phyloP scores from a whole-genome alignment of 345 rosid genomes.

The Populus davidiana region DNA sequence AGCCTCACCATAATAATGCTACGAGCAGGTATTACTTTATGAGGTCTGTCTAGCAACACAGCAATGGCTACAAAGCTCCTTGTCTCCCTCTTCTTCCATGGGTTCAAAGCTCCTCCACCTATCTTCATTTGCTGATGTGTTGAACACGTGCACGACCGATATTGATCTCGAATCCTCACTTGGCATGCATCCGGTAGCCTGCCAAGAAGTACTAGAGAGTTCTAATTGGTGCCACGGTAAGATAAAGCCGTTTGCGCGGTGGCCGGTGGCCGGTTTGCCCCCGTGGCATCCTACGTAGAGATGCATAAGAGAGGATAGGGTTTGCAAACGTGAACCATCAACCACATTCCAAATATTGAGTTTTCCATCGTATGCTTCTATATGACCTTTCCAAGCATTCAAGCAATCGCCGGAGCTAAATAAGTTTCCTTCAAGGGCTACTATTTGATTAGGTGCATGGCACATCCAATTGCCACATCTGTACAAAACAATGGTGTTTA shows the following conservation, averaged over 20 bases:
- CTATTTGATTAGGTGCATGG: slow-evolving; percentile 61
- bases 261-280: slow-evolving; percentile 23
- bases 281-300: slow-evolving; percentile 8
- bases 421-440: slow-evolving; percentile 24
- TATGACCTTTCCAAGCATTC: slow-evolving; percentile 57
- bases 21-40: neutral
- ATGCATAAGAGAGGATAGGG: slow-evolving; percentile 15
- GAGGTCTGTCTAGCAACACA: slow-evolving; percentile 26
- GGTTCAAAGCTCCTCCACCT: slow-evolving; percentile 42
- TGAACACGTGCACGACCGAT: slow-evolving; percentile 29
- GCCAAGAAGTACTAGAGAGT: slow-evolving; percentile 28
- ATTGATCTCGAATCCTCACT: slow-evolving; percentile 21
- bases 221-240: slow-evolving; percentile 34
- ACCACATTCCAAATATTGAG: slow-evolving; percentile 50
- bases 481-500: no score
- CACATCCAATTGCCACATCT: slow-evolving; percentile 56
- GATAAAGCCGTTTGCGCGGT: slow-evolving; percentile 17
- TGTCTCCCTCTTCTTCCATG: slow-evolving; percentile 31
- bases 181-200: slow-evolving; percentile 29
- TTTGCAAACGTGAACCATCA: slow-evolving; percentile 32
- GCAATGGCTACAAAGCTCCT: slow-evolving; percentile 37
- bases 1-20: neutral
- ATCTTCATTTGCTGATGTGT: slow-evolving; percentile 24
- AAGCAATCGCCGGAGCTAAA: slow-evolving; percentile 59
- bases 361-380: slow-evolving; percentile 41